Percentiles rank a stretch among this genome's conserved stretches.
Conservation (phyloP, 2,329 filamentous ascomycete species). For the Metarhizium robertsii region DNA sequence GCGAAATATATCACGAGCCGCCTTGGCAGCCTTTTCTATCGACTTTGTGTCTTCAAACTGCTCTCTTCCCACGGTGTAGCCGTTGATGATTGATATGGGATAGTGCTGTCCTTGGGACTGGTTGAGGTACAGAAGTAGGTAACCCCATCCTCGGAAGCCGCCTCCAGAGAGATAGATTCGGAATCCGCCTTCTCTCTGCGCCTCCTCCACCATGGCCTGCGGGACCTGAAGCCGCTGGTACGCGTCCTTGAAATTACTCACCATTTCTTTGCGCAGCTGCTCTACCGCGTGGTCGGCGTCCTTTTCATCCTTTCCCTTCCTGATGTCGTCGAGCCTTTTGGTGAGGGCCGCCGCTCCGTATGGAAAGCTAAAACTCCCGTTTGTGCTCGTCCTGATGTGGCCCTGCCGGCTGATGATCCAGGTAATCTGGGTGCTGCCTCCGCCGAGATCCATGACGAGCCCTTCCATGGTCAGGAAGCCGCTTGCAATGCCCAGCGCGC, state of each 20-base stretch:
- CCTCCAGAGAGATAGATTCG: slow-evolving; percentile 60
- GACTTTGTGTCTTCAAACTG: slow-evolving; percentile 41
- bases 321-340: slow-evolving; percentile 38
- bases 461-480: slow-evolving; percentile 52
- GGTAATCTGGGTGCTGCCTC: slow-evolving; percentile 60
- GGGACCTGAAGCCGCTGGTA: slow-evolving; percentile 45
- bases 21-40: slow-evolving; percentile 20
- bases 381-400: slow-evolving; percentile 37
- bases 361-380: slow-evolving; percentile 55
- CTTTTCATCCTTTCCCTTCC: slow-evolving; percentile 24
- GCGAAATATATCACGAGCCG: slow-evolving; percentile 40
- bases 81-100: slow-evolving; percentile 64
- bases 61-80: slow-evolving; percentile 42
- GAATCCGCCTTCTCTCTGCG: slow-evolving; percentile 36
- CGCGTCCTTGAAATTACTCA: slow-evolving; percentile 39
- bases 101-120: slow-evolving; percentile 50
- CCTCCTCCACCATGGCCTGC: slow-evolving; percentile 32
- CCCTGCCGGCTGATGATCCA: slow-evolving; percentile 50
- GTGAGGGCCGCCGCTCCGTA: slow-evolving; percentile 62
- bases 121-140: slow-evolving; percentile 50
- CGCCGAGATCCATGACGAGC: slow-evolving; percentile 63
- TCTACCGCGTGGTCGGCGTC: slow-evolving; percentile 35
- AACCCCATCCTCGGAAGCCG: slow-evolving; percentile 64
- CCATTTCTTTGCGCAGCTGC: slow-evolving; percentile 39
- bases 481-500: slow-evolving; percentile 58